Evolutionary conservation across 306 rosid species (phyloP).

Genomic region (Begonia loranthoides): DNA sequence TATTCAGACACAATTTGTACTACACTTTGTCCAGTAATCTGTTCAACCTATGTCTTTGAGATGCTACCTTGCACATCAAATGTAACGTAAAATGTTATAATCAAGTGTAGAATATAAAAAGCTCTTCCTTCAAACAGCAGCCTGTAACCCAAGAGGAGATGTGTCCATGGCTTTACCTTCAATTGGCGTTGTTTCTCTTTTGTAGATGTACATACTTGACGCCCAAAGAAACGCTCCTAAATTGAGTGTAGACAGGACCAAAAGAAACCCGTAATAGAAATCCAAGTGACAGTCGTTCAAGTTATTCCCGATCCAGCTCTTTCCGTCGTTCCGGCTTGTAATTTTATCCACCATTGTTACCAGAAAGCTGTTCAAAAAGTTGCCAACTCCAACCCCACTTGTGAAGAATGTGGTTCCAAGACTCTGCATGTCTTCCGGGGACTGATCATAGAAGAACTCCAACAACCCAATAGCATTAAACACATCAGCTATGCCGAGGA

Average conservation of each 20-base stretch:
- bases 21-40: too few species aligned
- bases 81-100: too few species aligned
- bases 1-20: too few species aligned
- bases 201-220: constrained; percentile 35
- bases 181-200: constrained; percentile 20
- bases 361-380: constrained; percentile 41
- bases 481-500: constrained; percentile 49
- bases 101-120: too few species aligned
- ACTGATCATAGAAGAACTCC: constrained; percentile 74
- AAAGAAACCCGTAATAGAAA: constrained; percentile 48
- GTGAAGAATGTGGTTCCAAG: constrained; percentile 70
- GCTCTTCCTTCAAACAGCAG: not conserved
- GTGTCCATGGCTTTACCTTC: constrained; percentile 18
- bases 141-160: constrained; percentile 29
- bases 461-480: constrained; percentile 49
- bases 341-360: constrained; percentile 43
- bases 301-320: constrained; percentile 57
- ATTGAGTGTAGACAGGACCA: constrained; percentile 36
- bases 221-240: constrained; percentile 34
- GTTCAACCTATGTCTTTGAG: too few species aligned
- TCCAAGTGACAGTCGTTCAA: constrained; percentile 56
- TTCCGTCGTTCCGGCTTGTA: constrained; percentile 25
- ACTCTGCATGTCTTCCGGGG: constrained; percentile 70
- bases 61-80: too few species aligned
- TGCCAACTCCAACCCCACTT: constrained; percentile 56